Percentiles rank a stretch among this genome's conserved stretches.
Evolutionary conservation across 164 flowering plant species (phyloP).

Genomic region (Vitis cinerea): DNA sequence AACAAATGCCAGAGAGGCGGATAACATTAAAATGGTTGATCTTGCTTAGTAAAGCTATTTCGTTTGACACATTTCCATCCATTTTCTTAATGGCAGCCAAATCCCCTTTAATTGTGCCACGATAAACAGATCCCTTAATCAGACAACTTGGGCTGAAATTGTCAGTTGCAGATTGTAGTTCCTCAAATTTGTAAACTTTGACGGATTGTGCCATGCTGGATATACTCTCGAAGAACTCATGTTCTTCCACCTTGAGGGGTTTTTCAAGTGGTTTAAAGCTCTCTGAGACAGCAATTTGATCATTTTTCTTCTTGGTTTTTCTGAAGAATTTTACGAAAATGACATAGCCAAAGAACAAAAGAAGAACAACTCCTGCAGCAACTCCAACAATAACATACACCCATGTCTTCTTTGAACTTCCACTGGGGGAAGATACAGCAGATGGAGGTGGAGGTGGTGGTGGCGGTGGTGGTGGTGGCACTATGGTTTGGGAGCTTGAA

Average conservation of each 20-base stretch:
- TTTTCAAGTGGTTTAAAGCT: slow-evolving; percentile 33
- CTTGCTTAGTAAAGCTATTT: slow-evolving; percentile 54
- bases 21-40: slow-evolving; percentile 71
- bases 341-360: slow-evolving; percentile 14
- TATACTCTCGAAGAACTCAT: slow-evolving; percentile 29
- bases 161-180: slow-evolving; percentile 61
- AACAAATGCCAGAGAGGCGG: slow-evolving; percentile 52
- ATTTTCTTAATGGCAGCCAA: slow-evolving; percentile 62
- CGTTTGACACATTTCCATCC: slow-evolving; percentile 56
- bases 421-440: slow-evolving; percentile 12
- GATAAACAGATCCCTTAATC: slow-evolving; percentile 66
- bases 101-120: slow-evolving; percentile 55
- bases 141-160: slow-evolving; percentile 45
- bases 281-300: slow-evolving; percentile 10
- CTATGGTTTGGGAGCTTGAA: slow-evolving; percentile 28
- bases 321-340: slow-evolving; percentile 26
- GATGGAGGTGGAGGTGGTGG: slow-evolving; percentile 28
- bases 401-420: slow-evolving; percentile 42
- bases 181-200: slow-evolving; percentile 56
- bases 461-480: slow-evolving; percentile 30
- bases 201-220: slow-evolving; percentile 37
- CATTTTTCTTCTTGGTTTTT: slow-evolving; percentile 17
- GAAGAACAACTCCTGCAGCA: slow-evolving; percentile 28
- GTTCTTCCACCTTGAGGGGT: slow-evolving; percentile 14
- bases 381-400: slow-evolving; percentile 45